Base-by-base conservation (phyloP, 495 filamentous ascomycete genomes). In the Usnea hakonensis region DNA sequence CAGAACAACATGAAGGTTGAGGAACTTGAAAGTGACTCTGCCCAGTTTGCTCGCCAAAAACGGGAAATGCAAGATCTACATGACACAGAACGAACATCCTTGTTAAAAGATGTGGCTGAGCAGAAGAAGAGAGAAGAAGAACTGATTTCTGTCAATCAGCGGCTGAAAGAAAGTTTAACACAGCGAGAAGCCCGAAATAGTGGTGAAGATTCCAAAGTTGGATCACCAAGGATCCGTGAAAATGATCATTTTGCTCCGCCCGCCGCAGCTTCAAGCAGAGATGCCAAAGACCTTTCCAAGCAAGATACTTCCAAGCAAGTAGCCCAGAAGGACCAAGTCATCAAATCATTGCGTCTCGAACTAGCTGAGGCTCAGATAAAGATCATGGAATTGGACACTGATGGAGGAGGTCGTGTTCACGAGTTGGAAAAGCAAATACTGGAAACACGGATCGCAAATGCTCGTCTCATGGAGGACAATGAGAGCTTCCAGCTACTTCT, bases 401-500 rank as follows among this genome's bases (percentile, higher is more conserved):
- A 86, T 70, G 93, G 91, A 37, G 93, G 91, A 21, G 89, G 88
- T 36, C 83, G 87, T 11, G 76, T 95, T 67, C 87, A 88, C 46
- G 90, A 96, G 69, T 80, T 98, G 36, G 94, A 98, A 76, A 88
- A 87, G 65, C 82, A 86, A 61, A 82, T 97, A 44, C 81, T 96
- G 67, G 94, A 97, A 64, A 87, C 90, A 33, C 88, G 90, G 30
- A 91, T 97, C 85, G 87, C 90, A 53, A 97, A 97, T 68, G 93
- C 94, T 38, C 84, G 92, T 40, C 74, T 98, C 58, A 94, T 96
- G 90, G 94, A 98, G 75, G 94, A 98, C 73, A 97, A 97, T 68
- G 94, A 98, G 71, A 95, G 90, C 72, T 98, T 94, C 71, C 94
- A 98, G 70, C 81, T 98, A 23, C 84, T 98, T 3, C 85, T 97